Evolutionary conservation across 164 flowering plant species (phyloP), one percentile per base, ranked within the genome.

Genomic region (Chimonanthus praecox): DNA sequence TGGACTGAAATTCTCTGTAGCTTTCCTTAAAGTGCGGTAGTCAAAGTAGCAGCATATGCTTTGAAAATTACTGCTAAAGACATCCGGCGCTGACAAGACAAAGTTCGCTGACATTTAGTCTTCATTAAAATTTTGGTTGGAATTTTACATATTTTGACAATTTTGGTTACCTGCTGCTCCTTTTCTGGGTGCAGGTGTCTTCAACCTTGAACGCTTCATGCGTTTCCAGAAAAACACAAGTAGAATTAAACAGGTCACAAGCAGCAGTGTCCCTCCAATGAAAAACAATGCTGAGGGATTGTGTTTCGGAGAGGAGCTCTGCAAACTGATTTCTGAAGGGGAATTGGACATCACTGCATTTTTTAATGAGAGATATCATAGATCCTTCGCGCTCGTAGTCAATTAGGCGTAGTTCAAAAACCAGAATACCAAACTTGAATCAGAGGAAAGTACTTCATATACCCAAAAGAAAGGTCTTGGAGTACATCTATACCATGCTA

Each of bases 1-100:
- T 5, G 81, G 80, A 64, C 87, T 78, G 73, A 90, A 90, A 73
- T 87, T 89, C 78, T 82, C 85, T 33, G 95, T 90, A 54, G 90
- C 92, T 80, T 84, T 90, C 85, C 83, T 87, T 58, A 90, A 70
- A 45, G 86, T 80, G 44, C 72, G 75, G 58, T 84, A 89, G 66
- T 77, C 76, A 49, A 89, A 89, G 64, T 82, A 80, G 16, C 86
- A 84, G 79, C 86, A 84, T 54, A 89, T 80, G 0, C 84, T 84
- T 71, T 81, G 86, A 63, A 89, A 86, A 71, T 85, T 87, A 11
- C 85, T 85, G 64, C 87, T 87, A 10, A 86, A 80, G 21, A 82
- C 64, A 18, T 85, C 82, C 44, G 73, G 73, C 0, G 82, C 76
- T 54, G 10, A 87, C 82, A 80, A 74, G 3, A 60, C 5, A 76